Evolutionary conservation across 768 basidiomycete species (phyloP).

Genomic region (Agaricus blazei): DNA sequence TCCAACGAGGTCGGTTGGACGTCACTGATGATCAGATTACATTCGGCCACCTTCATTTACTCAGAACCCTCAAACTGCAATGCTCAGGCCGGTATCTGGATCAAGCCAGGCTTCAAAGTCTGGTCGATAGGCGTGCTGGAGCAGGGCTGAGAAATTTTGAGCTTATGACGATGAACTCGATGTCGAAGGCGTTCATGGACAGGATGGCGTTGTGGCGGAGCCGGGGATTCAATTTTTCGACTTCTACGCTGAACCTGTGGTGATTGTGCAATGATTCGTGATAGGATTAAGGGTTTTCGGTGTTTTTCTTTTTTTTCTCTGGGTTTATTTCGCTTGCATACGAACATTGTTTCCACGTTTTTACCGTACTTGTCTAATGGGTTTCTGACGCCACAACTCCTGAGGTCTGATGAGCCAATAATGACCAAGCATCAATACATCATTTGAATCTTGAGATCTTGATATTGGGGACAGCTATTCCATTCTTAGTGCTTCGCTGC

Average conservation of each 20-base stretch:
- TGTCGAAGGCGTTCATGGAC: slow-evolving; percentile 4
- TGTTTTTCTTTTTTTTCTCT: too few species aligned
- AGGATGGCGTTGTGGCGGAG: not conserved
- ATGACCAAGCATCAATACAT: too few species aligned
- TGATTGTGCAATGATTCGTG: not conserved
- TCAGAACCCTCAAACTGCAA: slow-evolving; percentile 21
- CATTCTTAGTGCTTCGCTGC: too few species aligned
- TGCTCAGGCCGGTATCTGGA: slow-evolving; percentile 28
- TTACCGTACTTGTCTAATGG: too few species aligned
- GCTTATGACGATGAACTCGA: slow-evolving; percentile 1
- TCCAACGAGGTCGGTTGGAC: not conserved
- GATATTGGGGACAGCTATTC: too few species aligned
- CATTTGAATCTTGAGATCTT: too few species aligned
- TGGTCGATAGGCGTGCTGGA: slow-evolving; percentile 19
- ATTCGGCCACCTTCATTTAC: not conserved
- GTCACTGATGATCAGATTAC: not conserved
- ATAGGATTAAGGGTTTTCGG: not conserved
- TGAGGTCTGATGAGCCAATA: too few species aligned
- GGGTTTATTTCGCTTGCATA: too few species aligned
- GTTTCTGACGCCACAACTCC: too few species aligned
- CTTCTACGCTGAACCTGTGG: slow-evolving; percentile 4
- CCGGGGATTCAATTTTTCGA: not conserved
- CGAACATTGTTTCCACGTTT: too few species aligned
- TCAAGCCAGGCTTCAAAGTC: slow-evolving; percentile 18
- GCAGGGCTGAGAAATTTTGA: not conserved